Conservation (phyloP, 768 basidiomycete species). For the Mycena kentingensis region DNA sequence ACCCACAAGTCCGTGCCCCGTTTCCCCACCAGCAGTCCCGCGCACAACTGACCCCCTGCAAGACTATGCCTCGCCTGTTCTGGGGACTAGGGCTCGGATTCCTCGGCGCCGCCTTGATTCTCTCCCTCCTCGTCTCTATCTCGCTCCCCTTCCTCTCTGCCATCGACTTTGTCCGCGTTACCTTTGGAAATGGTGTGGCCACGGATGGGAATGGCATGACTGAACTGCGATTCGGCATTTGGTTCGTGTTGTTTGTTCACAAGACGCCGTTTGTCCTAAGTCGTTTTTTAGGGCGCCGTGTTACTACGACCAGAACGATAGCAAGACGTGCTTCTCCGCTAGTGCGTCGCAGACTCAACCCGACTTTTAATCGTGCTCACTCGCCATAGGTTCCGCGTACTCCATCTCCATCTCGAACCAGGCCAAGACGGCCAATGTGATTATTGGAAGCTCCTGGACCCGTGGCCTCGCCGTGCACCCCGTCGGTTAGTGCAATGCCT, state of each 20-base stretch:
- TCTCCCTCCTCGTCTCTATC: conserved; percentile 68
- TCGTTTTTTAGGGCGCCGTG: conserved; percentile 77
- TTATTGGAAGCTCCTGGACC: conserved; percentile 64
- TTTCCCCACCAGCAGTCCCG: no score
- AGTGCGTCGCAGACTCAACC: conserved; percentile 36
- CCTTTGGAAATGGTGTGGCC: conserved; percentile 40
- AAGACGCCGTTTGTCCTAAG: conserved; percentile 36
- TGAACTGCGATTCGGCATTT: conserved; percentile 55
- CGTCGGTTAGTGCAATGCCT: conserved; percentile 52
- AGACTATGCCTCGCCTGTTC: conserved; percentile 48
- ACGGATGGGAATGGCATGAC: conserved; percentile 35
- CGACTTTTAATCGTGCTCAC: neutral
- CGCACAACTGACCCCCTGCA: no score
- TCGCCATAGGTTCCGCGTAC: conserved; percentile 56
- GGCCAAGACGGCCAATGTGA: conserved; percentile 38
- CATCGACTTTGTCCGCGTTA: conserved; percentile 65
- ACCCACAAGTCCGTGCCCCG: no score
- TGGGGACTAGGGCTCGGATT: conserved; percentile 63
- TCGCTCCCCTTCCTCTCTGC: conserved; percentile 70
- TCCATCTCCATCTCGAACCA: conserved; percentile 42
- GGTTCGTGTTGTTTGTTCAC: neutral
- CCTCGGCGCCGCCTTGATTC: conserved; percentile 61
- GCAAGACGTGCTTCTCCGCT: conserved; percentile 49
- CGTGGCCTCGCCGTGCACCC: conserved; percentile 75
- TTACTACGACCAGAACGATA: conserved; percentile 44